These are phyloP conservation scores for Metschnikowia henanensis DNA, from an alignment of 805 yeast species.

Conservation along the genomic window DNA sequence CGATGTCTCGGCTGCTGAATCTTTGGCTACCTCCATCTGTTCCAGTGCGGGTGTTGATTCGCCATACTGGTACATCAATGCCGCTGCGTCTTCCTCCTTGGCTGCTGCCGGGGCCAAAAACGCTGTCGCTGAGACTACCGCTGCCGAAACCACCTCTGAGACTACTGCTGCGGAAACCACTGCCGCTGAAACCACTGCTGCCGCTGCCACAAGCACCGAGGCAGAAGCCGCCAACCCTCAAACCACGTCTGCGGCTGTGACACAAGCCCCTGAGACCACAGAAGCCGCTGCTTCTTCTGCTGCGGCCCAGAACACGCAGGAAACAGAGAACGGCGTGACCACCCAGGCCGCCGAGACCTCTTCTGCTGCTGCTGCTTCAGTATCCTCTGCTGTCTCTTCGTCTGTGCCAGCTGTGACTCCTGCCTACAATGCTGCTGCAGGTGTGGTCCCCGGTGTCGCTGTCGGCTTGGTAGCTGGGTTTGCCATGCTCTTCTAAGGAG, in stretches of 20 bases:
- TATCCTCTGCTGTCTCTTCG: conserved; percentile 4
- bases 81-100: conserved; percentile 25
- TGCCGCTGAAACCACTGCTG: conserved; percentile 1
- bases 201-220: background rate
- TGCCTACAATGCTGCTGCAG: conserved; percentile 16
- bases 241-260: conserved; percentile 1
- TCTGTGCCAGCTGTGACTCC: conserved; percentile 7
- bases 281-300: conserved; percentile 4
- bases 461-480: conserved; percentile 19
- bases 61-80: conserved; percentile 34
- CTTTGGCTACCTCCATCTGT: conserved; percentile 34
- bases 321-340: too few species aligned
- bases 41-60: conserved; percentile 34
- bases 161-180: conserved; percentile 2
- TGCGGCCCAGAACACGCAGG: too few species aligned
- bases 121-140: conserved; percentile 15
- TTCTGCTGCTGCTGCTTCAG: conserved; percentile 9
- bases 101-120: conserved; percentile 24
- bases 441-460: conserved; percentile 15
- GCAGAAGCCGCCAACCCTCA: conserved; percentile 1
- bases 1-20: conserved; percentile 29
- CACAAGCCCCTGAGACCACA: too few species aligned
- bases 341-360: conserved; percentile 4
- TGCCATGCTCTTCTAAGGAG: conserved; percentile 15
- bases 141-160: conserved; percentile 15